phyloP scores from a whole-genome alignment of 2,329 filamentous ascomycete genomes.

The Chrysoporthe puriensis region DNA sequence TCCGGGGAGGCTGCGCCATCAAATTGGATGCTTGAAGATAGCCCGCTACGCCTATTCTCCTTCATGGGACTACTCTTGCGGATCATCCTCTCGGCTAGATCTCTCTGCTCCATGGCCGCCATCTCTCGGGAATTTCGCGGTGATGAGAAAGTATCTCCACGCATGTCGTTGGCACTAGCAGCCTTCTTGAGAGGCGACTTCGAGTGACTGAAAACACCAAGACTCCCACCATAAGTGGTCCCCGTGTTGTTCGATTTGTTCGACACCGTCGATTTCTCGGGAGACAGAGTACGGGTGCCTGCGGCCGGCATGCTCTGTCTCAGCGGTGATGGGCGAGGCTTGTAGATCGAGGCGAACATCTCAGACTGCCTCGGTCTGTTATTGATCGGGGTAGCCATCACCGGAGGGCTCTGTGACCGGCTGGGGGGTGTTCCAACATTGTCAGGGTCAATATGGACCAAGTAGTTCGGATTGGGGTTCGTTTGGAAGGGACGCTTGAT shows the following conservation, averaged over 20 bases:
- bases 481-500: slow-evolving; percentile 79
- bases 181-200: slow-evolving; percentile 85
- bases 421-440: slow-evolving; percentile 41
- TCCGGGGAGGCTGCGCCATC: slow-evolving; percentile 17
- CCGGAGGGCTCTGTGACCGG: slow-evolving; percentile 44
- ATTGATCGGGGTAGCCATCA: slow-evolving; percentile 46
- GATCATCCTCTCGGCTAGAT: slow-evolving; percentile 39
- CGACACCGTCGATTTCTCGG: slow-evolving; percentile 14
- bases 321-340: slow-evolving; percentile 37
- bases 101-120: slow-evolving; percentile 59
- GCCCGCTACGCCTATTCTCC: slow-evolving; percentile 36
- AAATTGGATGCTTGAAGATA: slow-evolving; percentile 22
- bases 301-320: slow-evolving; percentile 21
- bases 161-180: slow-evolving; percentile 63
- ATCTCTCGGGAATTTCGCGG: slow-evolving; percentile 66
- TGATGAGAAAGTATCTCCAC: slow-evolving; percentile 46
- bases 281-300: slow-evolving; percentile 14
- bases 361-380: slow-evolving; percentile 39
- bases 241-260: slow-evolving; percentile 32
- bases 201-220: slow-evolving; percentile 79
- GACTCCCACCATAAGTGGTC: slow-evolving; percentile 65
- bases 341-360: slow-evolving; percentile 34
- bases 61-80: slow-evolving; percentile 48
- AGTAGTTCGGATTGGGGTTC: slow-evolving; percentile 82
- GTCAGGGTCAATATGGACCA: slow-evolving; percentile 73